phyloP scores from a whole-genome alignment of 1,284 basidiomycete genomes.

The Meira miltonrushii region DNA sequence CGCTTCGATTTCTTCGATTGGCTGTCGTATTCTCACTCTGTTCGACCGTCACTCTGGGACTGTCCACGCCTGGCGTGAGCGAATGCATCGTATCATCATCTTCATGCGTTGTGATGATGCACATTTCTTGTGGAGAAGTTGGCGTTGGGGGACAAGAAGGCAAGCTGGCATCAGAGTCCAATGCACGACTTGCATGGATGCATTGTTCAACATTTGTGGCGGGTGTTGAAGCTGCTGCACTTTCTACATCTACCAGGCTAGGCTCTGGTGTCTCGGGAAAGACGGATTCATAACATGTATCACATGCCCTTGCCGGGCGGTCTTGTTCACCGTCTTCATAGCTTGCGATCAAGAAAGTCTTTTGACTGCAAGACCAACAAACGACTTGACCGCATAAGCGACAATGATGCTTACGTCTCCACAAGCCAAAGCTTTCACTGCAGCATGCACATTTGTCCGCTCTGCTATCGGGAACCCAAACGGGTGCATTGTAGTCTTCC shows the following conservation, averaged over 20 bases:
- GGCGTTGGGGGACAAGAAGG: no score
- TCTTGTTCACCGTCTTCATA: conserved; percentile 42
- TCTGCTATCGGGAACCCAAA: conserved; percentile 84
- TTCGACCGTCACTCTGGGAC: no score
- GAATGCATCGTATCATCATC: no score
- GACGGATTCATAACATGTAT: conserved; percentile 75
- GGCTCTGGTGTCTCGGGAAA: conserved; percentile 57
- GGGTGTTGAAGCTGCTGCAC: no score
- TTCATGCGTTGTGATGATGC: no score
- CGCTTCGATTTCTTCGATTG: no score
- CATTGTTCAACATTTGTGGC: no score
- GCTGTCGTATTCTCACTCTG: no score
- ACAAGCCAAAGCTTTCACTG: conserved; percentile 69
- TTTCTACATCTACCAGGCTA: neutral
- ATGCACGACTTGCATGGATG: no score
- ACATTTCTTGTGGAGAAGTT: no score
- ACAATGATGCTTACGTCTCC: conserved; percentile 80
- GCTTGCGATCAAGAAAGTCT: conserved; percentile 48
- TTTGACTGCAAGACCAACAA: conserved; percentile 64
- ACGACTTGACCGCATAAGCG: conserved; percentile 80
- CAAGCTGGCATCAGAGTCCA: no score
- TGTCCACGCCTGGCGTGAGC: no score
- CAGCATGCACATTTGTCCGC: conserved; percentile 79
- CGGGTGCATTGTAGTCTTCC: conserved; percentile 81
- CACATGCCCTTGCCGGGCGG: conserved; percentile 73